These are phyloP conservation scores for Filobasidium wieringae DNA, from an alignment of 768 basidiomycete species.

Conservation along the genomic window DNA sequence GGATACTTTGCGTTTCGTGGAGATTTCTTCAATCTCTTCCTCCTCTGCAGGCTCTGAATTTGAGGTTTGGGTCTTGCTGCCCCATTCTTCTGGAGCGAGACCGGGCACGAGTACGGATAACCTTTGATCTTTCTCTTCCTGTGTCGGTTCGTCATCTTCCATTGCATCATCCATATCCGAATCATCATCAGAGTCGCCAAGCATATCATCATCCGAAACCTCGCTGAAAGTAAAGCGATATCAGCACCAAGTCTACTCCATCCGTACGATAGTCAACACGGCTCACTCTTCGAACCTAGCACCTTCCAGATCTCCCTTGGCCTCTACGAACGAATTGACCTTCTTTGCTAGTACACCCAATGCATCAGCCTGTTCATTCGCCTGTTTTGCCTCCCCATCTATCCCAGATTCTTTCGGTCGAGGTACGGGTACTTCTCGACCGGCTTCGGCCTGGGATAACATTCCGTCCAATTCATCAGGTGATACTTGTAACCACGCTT, in stretches of 20 bases:
- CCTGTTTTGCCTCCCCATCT: conserved; percentile 46
- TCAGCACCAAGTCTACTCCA: background rate
- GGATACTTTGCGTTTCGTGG: conserved; percentile 2
- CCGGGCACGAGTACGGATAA: conserved; percentile 73
- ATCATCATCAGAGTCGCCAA: conserved; percentile 45
- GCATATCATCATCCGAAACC: conserved; percentile 53
- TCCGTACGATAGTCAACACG: background rate
- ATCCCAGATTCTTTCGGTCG: conserved; percentile 20
- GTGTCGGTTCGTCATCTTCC: conserved; percentile 34
- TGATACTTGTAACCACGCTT: conserved; percentile 78
- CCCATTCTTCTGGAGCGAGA: conserved; percentile 73
- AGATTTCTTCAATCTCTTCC: background rate
- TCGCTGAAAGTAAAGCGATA: conserved; percentile 44
- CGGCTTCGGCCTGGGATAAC: conserved; percentile 50
- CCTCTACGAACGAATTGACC: conserved; percentile 82
- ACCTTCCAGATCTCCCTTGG: conserved; percentile 76
- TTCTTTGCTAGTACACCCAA: conserved; percentile 67
- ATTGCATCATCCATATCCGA: conserved; percentile 37
- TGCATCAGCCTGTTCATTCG: conserved; percentile 55
- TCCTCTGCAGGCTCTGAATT: background rate
- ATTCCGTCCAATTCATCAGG: conserved; percentile 62
- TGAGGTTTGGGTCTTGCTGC: conserved; percentile 41
- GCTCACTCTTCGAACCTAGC: conserved; percentile 82
- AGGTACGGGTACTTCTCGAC: background rate
- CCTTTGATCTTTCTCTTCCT: conserved; percentile 47